A percentile compares a stretch with the other conserved stretches of the same genome.
phyloP scores from a whole-genome alignment of 2,329 filamentous ascomycete species.

The Hortaea werneckii region DNA sequence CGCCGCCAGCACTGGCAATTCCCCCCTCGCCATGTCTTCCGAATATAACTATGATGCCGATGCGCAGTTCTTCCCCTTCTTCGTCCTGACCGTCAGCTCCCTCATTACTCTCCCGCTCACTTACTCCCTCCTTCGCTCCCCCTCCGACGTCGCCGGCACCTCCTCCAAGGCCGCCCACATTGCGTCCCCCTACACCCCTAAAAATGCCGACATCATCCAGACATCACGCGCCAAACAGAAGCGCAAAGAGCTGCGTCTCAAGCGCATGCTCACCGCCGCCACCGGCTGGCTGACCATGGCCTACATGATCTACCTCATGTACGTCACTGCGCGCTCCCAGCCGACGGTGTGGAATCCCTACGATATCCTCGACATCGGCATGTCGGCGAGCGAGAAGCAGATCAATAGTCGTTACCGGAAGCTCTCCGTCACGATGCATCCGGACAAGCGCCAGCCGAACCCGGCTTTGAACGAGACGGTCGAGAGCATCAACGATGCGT shows the following conservation, averaged over 20 bases:
- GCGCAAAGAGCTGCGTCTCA: constrained; percentile 79
- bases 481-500: constrained; percentile 74
- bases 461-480: constrained; percentile 77
- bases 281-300: constrained; percentile 74
- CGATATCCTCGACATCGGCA: constrained; percentile 78
- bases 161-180: constrained; percentile 75
- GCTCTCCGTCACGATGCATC: constrained; percentile 77
- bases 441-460: constrained; percentile 83
- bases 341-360: constrained; percentile 94
- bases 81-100: constrained; percentile 81
- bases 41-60: constrained; percentile 98
- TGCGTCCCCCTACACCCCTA: constrained; percentile 67
- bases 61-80: constrained; percentile 98
- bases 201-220: constrained; percentile 75
- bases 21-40: constrained; percentile 61
- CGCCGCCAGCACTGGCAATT: not conserved
- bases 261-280: constrained; percentile 67
- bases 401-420: constrained; percentile 88
- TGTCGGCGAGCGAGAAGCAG: constrained; percentile 73
- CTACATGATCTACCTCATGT: constrained; percentile 85
- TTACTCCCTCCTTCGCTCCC: constrained; percentile 69
- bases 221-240: constrained; percentile 75
- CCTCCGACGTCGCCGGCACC: constrained; percentile 50
- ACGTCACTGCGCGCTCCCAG: constrained; percentile 59
- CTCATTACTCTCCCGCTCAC: constrained; percentile 80